A percentile compares a stretch with the other conserved stretches of the same genome.
phyloP scores from a whole-genome alignment of 306 rosid genomes.

The Arachis stenosperma region DNA sequence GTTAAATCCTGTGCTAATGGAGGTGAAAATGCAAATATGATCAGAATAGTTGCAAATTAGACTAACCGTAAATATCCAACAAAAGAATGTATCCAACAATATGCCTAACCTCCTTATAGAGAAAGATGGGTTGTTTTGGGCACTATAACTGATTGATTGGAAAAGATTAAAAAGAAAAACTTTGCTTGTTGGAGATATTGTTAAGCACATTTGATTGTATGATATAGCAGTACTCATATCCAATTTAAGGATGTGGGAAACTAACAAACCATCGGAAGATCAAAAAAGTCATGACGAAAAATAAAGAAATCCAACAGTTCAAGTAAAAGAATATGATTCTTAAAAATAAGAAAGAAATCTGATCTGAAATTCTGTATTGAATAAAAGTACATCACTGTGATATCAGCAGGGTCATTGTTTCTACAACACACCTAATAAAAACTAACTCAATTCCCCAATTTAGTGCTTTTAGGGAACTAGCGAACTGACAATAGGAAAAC shows the following conservation, averaged over 20 bases:
- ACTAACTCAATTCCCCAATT: constrained; percentile 17
- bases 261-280: neutral
- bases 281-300: too few species aligned
- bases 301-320: neutral
- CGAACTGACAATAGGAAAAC: neutral
- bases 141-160: too few species aligned
- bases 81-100: neutral
- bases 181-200: too few species aligned
- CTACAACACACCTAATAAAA: constrained; percentile 17
- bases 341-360: neutral
- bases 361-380: constrained; percentile 28
- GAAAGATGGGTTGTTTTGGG: too few species aligned
- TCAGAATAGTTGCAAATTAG: too few species aligned
- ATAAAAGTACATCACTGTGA: constrained; percentile 7
- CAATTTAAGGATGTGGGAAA: neutral
- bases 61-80: neutral
- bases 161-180: too few species aligned
- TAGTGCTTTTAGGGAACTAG: neutral
- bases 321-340: neutral
- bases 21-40: neutral
- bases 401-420: constrained; percentile 21
- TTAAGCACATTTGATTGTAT: too few species aligned
- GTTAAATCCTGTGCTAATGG: neutral
- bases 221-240: too few species aligned
- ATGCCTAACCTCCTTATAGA: too few species aligned